Base-by-base conservation (phyloP, 768 basidiomycete species). In the Infundibulicybe gibba region DNA sequence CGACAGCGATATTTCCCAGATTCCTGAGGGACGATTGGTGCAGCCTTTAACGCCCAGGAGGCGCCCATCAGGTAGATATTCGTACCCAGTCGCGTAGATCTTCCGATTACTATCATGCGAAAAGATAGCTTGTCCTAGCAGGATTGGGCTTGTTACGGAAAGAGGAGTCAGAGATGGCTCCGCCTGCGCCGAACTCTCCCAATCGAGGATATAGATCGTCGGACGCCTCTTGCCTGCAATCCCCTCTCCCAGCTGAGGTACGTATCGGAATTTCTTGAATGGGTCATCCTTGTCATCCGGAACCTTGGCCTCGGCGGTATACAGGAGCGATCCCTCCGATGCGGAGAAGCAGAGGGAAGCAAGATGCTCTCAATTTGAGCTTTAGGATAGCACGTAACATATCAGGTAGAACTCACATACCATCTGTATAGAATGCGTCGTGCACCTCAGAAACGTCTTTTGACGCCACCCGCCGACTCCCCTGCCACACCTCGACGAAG, bases 221-320 rank as follows among this genome's bases (percentile, higher is more conserved):
- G 87, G 81, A 3, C 67, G 62, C 48, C 71, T 75, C 57, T 75
- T 80, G 3, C 74, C 75, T 3, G 60, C 58, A n/a, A 84, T 57
- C 5, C 73, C 72, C 61, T 90, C 87, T 0, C 87, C 87, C 49
- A 85, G 79, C 39, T 75, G 69, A 4, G 85, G 83, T 1, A 55
- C 65, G 58, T 75, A 88, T 19, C 69, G 63, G 51, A 80, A 86
- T 45, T 76, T 77, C 15, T 61, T 58, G 47, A 64, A 72, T 2
- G 67, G 64, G 51, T 70, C 65, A 1, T 58, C 47, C 12, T 62
- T 48, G 9, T 50, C 61, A 35, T 40, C 52, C 3, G 64, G 63
- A 9, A 46, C 51, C 13, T 77, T 80, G 0, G 62, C 70, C 55
- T 87, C 86, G 2, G 85, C 86, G 3, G 72, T 70, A 50, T 87